Conservation (phyloP, 108 stramenopile genomes). For the Epithemia pelagica region DNA sequence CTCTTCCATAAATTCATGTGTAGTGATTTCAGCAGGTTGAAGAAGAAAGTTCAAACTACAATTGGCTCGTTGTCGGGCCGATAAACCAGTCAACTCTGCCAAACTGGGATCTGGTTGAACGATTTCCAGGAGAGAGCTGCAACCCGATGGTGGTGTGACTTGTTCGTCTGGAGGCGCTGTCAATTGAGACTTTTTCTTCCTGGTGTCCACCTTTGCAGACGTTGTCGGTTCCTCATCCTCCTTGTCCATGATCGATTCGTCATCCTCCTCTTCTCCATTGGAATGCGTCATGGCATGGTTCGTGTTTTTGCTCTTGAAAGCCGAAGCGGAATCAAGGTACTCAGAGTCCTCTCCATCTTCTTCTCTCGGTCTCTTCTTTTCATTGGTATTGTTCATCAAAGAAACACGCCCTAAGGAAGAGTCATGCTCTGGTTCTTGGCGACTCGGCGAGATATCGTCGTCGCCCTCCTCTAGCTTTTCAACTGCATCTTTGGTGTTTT, state of each 20-base stretch:
- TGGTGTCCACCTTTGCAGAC: constrained; percentile 3
- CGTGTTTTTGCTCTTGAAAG: too few relatives aligned
- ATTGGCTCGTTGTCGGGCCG: constrained; percentile 49
- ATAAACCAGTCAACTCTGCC: constrained; percentile 26
- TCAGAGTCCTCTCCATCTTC: constrained; percentile 6
- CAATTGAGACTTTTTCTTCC: constrained; percentile 13
- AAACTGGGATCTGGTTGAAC: neutral
- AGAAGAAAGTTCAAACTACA: constrained; percentile 61
- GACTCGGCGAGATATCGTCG: neutral
- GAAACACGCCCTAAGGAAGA: too few relatives aligned
- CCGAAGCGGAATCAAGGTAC: too few relatives aligned
- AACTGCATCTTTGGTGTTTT: constrained; percentile 17
- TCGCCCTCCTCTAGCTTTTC: neutral
- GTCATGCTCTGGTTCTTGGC: constrained; percentile 7
- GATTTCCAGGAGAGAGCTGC: constrained; percentile 14
- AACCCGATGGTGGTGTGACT: constrained; percentile 1
- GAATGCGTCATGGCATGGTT: too few relatives aligned
- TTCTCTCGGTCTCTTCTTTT: constrained; percentile 1
- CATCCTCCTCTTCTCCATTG: too few relatives aligned
- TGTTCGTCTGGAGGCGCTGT: neutral
- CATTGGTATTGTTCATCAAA: constrained; percentile 3
- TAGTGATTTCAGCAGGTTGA: constrained; percentile 35
- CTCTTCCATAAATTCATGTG: constrained; percentile 57
- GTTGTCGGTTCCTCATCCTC: neutral
- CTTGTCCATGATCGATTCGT: neutral